Evolutionary conservation across 1,139 yeast species (phyloP).

Genomic region (Pichiaceae sp.): DNA sequence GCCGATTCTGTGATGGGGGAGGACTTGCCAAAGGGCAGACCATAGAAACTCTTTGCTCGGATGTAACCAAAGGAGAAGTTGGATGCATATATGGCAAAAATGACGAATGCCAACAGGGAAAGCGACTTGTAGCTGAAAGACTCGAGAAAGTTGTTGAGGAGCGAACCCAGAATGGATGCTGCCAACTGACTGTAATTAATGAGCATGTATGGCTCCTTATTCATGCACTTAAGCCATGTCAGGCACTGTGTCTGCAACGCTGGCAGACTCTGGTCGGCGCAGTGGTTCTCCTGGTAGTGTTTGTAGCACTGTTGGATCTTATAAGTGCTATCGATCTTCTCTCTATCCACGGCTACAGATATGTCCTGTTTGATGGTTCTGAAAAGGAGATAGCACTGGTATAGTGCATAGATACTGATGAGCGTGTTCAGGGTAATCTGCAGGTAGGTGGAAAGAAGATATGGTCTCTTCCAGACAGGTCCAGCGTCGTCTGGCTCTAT

Average conservation of each 20-base stretch:
- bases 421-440: slow-evolving; percentile 42
- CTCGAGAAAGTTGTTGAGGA: slow-evolving; percentile 55
- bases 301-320: slow-evolving; percentile 42
- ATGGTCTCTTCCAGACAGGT: slow-evolving; percentile 30
- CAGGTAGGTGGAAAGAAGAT: slow-evolving; percentile 48
- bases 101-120: slow-evolving; percentile 10
- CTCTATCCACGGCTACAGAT: slow-evolving; percentile 34
- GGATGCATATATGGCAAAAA: slow-evolving; percentile 39
- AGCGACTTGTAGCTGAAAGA: slow-evolving; percentile 53
- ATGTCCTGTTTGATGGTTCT: slow-evolving; percentile 48
- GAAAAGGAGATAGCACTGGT: slow-evolving; percentile 34
- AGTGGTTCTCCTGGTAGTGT: slow-evolving; percentile 44
- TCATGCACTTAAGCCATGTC: slow-evolving; percentile 58
- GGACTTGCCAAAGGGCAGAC: not conserved
- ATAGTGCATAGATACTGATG: slow-evolving; percentile 35
- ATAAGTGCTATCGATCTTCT: slow-evolving; percentile 27
- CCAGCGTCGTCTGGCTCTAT: not conserved
- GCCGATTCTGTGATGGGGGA: too few relatives aligned
- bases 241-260: slow-evolving; percentile 49
- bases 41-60: slow-evolving; percentile 15
- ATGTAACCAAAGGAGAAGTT: slow-evolving; percentile 31
- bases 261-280: slow-evolving; percentile 51
- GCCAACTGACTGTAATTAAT: slow-evolving; percentile 34
- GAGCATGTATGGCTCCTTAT: slow-evolving; percentile 35
- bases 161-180: slow-evolving; percentile 56